Evolutionary conservation across 495 filamentous ascomycete species (phyloP), one percentile per base, ranked within the genome.

Genomic region (Aspergillus kassunensis): DNA sequence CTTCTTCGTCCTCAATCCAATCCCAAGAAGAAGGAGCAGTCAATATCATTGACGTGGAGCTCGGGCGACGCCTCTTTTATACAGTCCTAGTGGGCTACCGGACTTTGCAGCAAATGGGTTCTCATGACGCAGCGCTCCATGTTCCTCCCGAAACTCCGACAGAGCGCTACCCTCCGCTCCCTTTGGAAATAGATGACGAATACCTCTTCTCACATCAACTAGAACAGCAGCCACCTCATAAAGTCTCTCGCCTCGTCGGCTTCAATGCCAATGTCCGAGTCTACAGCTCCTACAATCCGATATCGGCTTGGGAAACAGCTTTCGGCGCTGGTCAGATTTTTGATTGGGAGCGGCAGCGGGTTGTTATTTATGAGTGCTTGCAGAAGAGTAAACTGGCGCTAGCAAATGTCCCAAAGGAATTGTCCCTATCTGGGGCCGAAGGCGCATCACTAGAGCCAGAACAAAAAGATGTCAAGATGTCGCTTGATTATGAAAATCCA

Each of bases 51-150:
- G 81, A 83, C 33, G 84, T 88, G 60, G 87, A 96, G 62, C 80
- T 92, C 36, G 83, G 84, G 13, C 82, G 85, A 50, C 81, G 90
- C 21, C 72, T 93, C 23, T 95, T 92, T 59, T 96, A 89, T 80
- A 79, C 82, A 18, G 75, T 87, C 55, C 78, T 91, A 41, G 79
- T 88, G 6, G 82, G 82, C 4, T 75, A 85, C 44, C 72, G 80
- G 69, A 80, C 71, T 29, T 59, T 75, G 60, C 80, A 86, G 49
- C 89, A 92, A 58, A 65, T 91, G 21, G 89, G 87, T 5, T 80
- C 78, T 9, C 73, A 76, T 0, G 82, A 84, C 39, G 79, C 77
- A 35, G 84, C 84, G 46, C 65, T 88, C 11, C 68, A 82, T 12
- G 75, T 93, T 8, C 80, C 85, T 27, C 87, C 88, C 2, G 80